Base-by-base conservation (phyloP, 306 rosid species). In the Castanea mollissima region DNA sequence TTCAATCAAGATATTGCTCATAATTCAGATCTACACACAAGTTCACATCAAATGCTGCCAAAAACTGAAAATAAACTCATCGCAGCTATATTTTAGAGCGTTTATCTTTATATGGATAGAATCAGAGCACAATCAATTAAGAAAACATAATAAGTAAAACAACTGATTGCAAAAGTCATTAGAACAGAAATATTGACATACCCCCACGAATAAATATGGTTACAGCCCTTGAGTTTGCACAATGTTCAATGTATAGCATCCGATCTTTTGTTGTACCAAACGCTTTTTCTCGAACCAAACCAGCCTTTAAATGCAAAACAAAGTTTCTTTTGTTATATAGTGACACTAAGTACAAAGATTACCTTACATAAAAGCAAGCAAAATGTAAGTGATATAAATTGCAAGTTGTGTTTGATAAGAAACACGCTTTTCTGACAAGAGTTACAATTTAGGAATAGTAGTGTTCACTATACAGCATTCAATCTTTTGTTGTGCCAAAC, bases 191-290 rank as follows among this genome's bases (percentile, higher is more conserved):
- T 18, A 65, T 31, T 62, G 63, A 67, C 85, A 78, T 60, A 96
- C 99, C 99, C 82, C 99, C 99, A 54, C 98, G 96, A 77, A 91
- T 89, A 75, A 93, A 96, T 58, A 96, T 81, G 52, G 97, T 96
- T 29, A 93, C 98, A 73, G 98, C 99, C 86, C 87, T 90, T 69
- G 99, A 96, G 81, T 96, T 96, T 55, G 99, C 99, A 90, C 99
- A 93, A 77, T 88, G 99, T 83, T 96, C 99, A 79, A 96, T 90
- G 91, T 93, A 93, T 76, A 96, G 74, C 98, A 96, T 96, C 67
- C 98, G 89, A 70, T 93, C 99, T 89, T 96, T 96, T 4, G 99
- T 96, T 58, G 98, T 96, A 52, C 99, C 98, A 86, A 96, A 96
- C 59, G 98, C 34, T 81, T 90, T 96, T 80, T 96, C 99, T 23